phyloP scores from a whole-genome alignment of 2,329 filamentous ascomycete genomes.

The Rutstroemia sp. region DNA sequence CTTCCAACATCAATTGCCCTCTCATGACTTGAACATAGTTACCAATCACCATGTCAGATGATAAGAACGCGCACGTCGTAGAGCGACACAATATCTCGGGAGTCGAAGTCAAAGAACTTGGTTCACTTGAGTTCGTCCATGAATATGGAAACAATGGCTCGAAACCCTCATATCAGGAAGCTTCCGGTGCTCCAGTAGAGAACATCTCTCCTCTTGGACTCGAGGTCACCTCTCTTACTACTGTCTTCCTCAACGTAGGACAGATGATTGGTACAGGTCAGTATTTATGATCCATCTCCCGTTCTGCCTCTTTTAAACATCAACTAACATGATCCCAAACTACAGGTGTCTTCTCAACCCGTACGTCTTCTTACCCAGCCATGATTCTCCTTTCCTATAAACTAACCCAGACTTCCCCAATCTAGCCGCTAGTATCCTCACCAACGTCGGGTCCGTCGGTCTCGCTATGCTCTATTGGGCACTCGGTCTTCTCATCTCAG shows the following conservation, averaged over 20 bases:
- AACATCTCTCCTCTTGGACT: conserved; percentile 51
- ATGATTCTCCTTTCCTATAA: background rate
- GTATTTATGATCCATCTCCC: too few relatives aligned
- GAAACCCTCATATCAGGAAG: conserved; percentile 42
- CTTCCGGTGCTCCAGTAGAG: conserved; percentile 54
- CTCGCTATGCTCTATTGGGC: conserved; percentile 57
- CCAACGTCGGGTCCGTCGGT: conserved; percentile 53
- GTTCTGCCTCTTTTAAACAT: too few relatives aligned
- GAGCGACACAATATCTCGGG: background rate
- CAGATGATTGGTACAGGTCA: conserved; percentile 50
- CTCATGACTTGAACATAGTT: background rate
- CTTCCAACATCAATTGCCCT: too few relatives aligned
- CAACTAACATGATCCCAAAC: too few relatives aligned
- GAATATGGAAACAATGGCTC: conserved; percentile 39
- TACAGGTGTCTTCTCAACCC: conserved; percentile 53
- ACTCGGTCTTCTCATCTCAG: conserved; percentile 52
- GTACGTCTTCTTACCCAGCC: conserved; percentile 29
- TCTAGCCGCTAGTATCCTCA: conserved; percentile 52
- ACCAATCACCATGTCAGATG: background rate
- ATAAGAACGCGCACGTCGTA: background rate
- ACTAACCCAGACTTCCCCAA: conserved; percentile 30
- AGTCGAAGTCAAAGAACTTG: background rate
- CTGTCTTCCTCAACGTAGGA: conserved; percentile 53
- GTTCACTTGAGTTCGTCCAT: conserved; percentile 15
- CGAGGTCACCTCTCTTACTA: conserved; percentile 46